These are phyloP conservation scores for Leptomonas pyrrhocoris DNA, from an alignment of 208 protist genomes.

Conservation along the genomic window DNA sequence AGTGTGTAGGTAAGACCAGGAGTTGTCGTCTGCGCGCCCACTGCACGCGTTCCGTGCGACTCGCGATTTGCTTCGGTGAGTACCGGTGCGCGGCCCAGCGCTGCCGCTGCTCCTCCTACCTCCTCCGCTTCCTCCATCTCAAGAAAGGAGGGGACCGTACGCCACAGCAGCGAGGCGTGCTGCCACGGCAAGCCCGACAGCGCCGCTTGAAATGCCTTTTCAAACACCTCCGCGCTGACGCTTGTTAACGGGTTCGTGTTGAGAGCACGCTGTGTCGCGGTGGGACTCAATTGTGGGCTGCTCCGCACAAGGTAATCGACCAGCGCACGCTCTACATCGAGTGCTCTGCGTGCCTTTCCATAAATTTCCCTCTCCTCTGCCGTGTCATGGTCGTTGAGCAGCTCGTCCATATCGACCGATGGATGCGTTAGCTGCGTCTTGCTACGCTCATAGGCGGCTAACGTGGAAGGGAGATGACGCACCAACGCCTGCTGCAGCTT, in stretches of 20 bases:
- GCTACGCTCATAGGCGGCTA: background rate
- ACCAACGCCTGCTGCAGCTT: conserved; percentile 13
- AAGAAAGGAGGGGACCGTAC: background rate
- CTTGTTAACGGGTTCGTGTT: background rate
- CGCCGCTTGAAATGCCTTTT: background rate
- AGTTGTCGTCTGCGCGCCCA: background rate
- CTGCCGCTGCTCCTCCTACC: background rate
- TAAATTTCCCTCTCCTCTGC: background rate
- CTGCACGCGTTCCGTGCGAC: background rate
- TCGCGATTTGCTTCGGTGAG: background rate
- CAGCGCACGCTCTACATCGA: conserved; percentile 4
- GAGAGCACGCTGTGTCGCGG: background rate
- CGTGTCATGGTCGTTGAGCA: conserved; percentile 3
- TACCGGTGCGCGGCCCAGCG: background rate
- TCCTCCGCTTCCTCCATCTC: background rate
- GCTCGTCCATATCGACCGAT: conserved; percentile 2
- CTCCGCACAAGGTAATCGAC: background rate
- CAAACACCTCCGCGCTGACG: background rate
- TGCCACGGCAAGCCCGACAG: background rate
- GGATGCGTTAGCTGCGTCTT: background rate
- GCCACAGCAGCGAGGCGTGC: conserved; percentile 8
- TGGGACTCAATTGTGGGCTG: background rate
- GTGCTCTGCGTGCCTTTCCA: background rate
- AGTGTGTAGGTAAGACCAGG: background rate
- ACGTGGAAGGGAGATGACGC: background rate